A percentile compares a stretch with the other conserved stretches of the same genome.
phyloP scores from a whole-genome alignment of 495 filamentous ascomycete genomes.

The Aspergillus bertholletiae region DNA sequence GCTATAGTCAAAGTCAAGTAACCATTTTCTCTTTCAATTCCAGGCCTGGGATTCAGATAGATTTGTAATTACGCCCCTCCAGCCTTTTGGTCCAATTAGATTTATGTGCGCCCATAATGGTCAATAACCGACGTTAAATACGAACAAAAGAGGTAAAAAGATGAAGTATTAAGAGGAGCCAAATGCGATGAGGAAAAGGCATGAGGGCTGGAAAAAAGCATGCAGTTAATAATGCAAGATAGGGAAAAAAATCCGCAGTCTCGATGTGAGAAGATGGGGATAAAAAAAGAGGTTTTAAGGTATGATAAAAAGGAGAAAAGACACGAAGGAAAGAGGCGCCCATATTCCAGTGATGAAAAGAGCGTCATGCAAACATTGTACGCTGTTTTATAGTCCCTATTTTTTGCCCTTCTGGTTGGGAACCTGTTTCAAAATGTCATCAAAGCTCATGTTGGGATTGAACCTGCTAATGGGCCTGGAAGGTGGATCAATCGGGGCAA shows the following conservation, averaged over 20 bases:
- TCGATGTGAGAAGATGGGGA: slow-evolving; percentile 3
- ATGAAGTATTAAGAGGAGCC: background rate
- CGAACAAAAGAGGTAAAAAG: slow-evolving; percentile 4
- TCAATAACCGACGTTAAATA: slow-evolving; percentile 12
- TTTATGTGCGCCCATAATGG: slow-evolving; percentile 31
- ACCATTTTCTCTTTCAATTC: background rate
- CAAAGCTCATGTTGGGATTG: slow-evolving; percentile 52
- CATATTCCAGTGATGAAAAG: background rate
- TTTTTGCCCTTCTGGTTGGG: slow-evolving; percentile 44
- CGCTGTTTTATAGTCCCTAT: slow-evolving; percentile 15
- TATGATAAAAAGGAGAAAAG: slow-evolving; percentile 3
- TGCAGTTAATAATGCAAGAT: background rate
- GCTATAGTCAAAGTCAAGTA: slow-evolving; percentile 6
- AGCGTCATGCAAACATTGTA: background rate
- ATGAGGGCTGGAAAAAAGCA: background rate
- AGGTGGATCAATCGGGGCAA: slow-evolving; percentile 44
- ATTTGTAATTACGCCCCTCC: slow-evolving; percentile 23
- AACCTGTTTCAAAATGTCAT: slow-evolving; percentile 47
- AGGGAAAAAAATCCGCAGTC: slow-evolving; percentile 3
- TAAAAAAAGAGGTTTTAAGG: slow-evolving; percentile 9
- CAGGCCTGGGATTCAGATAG: slow-evolving; percentile 3
- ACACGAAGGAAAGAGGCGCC: slow-evolving; percentile 7
- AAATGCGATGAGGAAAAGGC: background rate
- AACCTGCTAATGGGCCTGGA: slow-evolving; percentile 38
- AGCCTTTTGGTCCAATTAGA: slow-evolving; percentile 22